These are phyloP conservation scores for Paraconiothyrium sp. DNA, from an alignment of 2,329 filamentous ascomycete genomes.

Conservation along the genomic window DNA sequence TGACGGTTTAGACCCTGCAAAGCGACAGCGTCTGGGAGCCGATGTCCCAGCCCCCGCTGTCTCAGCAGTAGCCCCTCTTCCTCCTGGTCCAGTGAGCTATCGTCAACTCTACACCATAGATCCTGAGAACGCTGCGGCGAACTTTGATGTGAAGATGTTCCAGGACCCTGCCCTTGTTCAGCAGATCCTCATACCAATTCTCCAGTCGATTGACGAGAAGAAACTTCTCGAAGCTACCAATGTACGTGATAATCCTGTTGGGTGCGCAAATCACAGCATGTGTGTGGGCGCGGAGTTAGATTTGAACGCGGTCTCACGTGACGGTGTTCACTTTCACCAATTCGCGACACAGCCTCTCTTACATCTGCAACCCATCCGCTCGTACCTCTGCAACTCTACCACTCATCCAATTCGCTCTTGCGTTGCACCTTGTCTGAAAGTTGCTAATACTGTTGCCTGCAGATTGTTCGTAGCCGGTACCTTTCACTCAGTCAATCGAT, in stretches of 20 bases:
- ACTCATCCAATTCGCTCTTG: not conserved
- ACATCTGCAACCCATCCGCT: no score
- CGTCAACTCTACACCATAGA: conserved; percentile 90
- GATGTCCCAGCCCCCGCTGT: conserved; percentile 52
- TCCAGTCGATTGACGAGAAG: conserved; percentile 75
- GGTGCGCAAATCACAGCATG: not conserved
- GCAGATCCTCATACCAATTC: conserved; percentile 81
- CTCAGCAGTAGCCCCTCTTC: conserved; percentile 72
- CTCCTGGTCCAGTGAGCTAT: conserved; percentile 78
- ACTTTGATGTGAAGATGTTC: conserved; percentile 84
- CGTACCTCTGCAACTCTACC: not conserved
- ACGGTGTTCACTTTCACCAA: not conserved
- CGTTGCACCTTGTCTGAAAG: not conserved
- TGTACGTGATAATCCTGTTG: conserved; percentile 56
- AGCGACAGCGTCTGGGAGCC: conserved; percentile 77
- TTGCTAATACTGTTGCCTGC: conserved; percentile 27
- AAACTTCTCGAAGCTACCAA: conserved; percentile 78
- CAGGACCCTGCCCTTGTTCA: conserved; percentile 76
- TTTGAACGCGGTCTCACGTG: conserved; percentile 20
- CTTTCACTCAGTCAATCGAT: conserved; percentile 47
- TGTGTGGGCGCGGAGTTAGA: not conserved
- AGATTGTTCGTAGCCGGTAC: conserved; percentile 55
- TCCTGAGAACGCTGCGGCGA: conserved; percentile 74
- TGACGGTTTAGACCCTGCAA: conserved; percentile 78
- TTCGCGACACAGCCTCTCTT: not conserved